These are phyloP conservation scores for Ogataea polymorpha DNA, from an alignment of 805 yeast genomes.

Conservation along the genomic window DNA sequence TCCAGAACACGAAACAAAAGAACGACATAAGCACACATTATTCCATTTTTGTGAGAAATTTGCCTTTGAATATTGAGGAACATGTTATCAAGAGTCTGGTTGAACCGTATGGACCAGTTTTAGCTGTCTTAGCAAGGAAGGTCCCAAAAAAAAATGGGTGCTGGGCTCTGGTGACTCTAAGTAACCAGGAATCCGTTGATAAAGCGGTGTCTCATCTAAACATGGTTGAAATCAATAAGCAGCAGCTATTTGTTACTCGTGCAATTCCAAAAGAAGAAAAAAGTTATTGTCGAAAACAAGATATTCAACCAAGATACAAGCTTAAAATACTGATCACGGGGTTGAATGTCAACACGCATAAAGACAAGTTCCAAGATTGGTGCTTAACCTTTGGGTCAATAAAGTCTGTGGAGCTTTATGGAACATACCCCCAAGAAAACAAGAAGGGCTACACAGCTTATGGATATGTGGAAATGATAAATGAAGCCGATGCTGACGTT, in stretches of 20 bases:
- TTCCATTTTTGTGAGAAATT: constrained; percentile 31
- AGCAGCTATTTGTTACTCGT: constrained; percentile 29
- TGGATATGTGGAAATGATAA: constrained; percentile 31
- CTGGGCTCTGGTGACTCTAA: constrained; percentile 33
- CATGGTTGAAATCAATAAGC: constrained; percentile 28
- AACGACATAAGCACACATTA: constrained; percentile 22
- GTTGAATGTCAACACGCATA: constrained; percentile 23
- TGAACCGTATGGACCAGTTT: constrained; percentile 32
- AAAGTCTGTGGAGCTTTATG: constrained; percentile 28
- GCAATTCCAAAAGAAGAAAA: constrained; percentile 35
- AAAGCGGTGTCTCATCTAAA: constrained; percentile 27
- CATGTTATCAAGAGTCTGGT: constrained; percentile 24
- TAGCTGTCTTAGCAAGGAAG: constrained; percentile 24
- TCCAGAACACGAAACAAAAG: constrained; percentile 4
- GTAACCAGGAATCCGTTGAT: constrained; percentile 26
- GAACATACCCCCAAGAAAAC: constrained; percentile 15
- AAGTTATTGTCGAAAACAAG: constrained; percentile 21
- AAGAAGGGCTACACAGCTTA: constrained; percentile 23
- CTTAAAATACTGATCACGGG: constrained; percentile 28
- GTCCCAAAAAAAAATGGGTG: constrained; percentile 30
- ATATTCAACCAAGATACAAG: constrained; percentile 19
- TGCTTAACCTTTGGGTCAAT: constrained; percentile 26
- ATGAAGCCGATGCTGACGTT: constrained; percentile 25
- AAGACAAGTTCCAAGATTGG: constrained; percentile 24
- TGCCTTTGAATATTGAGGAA: constrained; percentile 29